A percentile compares a stretch with the other conserved stretches of the same genome.
These are phyloP conservation scores for Neopestalotiopsis clavispora DNA, from an alignment of 2,329 filamentous ascomycete species.

Conservation along the genomic window DNA sequence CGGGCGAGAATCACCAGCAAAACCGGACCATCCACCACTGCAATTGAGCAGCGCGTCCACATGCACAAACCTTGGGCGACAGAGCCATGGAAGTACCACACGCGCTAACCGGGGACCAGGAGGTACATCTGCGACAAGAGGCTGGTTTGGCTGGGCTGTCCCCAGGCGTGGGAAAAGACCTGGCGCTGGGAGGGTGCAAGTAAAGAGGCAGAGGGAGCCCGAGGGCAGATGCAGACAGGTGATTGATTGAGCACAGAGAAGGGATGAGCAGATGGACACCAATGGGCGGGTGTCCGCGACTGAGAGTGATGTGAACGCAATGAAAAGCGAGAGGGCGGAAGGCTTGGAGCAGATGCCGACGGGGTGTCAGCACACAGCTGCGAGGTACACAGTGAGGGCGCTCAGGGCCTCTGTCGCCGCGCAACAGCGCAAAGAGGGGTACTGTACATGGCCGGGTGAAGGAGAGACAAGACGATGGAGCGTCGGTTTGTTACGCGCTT, in stretches of 20 bases:
- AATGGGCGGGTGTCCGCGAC: slow-evolving; percentile 19
- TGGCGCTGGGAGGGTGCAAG: slow-evolving; percentile 24
- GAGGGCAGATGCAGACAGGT: slow-evolving; percentile 18
- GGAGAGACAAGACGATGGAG: not conserved
- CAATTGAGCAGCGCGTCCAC: not conserved
- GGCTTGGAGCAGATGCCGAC: slow-evolving; percentile 14
- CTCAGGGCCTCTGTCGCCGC: not conserved
- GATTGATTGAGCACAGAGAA: slow-evolving; percentile 20
- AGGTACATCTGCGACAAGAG: slow-evolving; percentile 30
- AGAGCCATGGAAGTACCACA: slow-evolving; percentile 26
- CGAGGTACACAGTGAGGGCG: slow-evolving; percentile 20
- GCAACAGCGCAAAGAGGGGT: slow-evolving; percentile 1
- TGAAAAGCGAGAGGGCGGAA: slow-evolving; percentile 16
- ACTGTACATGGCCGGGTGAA: slow-evolving; percentile 13
- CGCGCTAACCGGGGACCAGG: slow-evolving; percentile 35
- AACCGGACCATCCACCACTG: slow-evolving; percentile 6
- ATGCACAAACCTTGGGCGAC: slow-evolving; percentile 5
- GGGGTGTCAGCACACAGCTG: not conserved
- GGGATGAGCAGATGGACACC: slow-evolving; percentile 7
- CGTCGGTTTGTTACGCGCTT: slow-evolving; percentile 2
- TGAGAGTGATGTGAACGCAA: slow-evolving; percentile 21
- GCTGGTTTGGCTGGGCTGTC: not conserved
- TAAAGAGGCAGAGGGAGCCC: slow-evolving; percentile 21
- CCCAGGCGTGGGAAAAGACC: slow-evolving; percentile 20
- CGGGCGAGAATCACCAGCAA: slow-evolving; percentile 37